Percentiles rank a stretch among this genome's conserved stretches.
Evolutionary conservation across 257 asterid genomes (phyloP).

Genomic region (Salvia splendens): DNA sequence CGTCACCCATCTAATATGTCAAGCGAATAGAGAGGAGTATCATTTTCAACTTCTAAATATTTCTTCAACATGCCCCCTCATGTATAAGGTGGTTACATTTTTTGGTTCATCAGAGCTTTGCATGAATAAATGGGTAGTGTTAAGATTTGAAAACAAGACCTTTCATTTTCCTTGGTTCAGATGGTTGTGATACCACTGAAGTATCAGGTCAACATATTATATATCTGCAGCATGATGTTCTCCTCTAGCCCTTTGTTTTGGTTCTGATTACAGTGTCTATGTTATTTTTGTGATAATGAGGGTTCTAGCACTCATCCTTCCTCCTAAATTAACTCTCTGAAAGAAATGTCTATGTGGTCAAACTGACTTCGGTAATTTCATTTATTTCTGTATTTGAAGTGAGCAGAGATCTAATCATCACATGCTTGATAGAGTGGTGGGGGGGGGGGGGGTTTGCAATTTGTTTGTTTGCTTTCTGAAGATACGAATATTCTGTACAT

Average conservation of each 20-base stretch:
- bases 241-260: slow-evolving; percentile 9
- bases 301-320: slow-evolving; percentile 15
- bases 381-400: slow-evolving; percentile 4
- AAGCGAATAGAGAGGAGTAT: not conserved
- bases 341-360: slow-evolving; percentile 12
- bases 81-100: not conserved
- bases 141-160: not conserved
- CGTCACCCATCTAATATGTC: not conserved
- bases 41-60: not conserved
- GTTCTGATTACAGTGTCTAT: not conserved
- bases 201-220: not conserved
- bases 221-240: not conserved
- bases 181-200: not conserved
- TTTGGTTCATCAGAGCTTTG: not conserved
- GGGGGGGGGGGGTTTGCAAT: too few species aligned
- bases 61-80: not conserved
- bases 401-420: not conserved
- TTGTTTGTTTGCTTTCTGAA: slow-evolving; percentile 14
- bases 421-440: slow-evolving; percentile 6
- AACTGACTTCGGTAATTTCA: not conserved
- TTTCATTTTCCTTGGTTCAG: not conserved
- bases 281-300: slow-evolving; percentile 5
- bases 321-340: slow-evolving; percentile 7
- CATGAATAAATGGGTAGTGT: not conserved
- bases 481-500: slow-evolving; percentile 11